A percentile compares a stretch with the other conserved stretches of the same genome.
These are phyloP conservation scores for Uronychia binucleata DNA, from an alignment of 73 alveolate species.

Conservation along the genomic window DNA sequence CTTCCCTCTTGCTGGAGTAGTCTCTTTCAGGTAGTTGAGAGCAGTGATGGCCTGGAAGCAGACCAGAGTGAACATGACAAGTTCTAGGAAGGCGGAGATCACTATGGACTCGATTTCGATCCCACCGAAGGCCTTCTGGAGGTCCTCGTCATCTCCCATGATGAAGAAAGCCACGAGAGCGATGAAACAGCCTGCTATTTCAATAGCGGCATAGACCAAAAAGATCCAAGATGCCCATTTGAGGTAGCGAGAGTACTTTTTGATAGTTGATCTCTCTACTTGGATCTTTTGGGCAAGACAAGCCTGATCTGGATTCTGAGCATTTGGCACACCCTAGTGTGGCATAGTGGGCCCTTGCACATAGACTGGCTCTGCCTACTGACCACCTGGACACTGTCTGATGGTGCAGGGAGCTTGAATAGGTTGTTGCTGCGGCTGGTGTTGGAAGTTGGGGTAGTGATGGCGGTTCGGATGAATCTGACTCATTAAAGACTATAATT, in stretches of 20 bases:
- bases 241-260: background rate
- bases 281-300: background rate
- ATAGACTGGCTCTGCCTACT: no score
- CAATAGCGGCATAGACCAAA: background rate
- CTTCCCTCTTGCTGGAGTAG: background rate
- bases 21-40: background rate
- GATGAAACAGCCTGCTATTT: background rate
- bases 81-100: background rate
- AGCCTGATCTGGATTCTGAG: background rate
- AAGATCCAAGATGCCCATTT: background rate
- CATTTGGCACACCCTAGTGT: background rate
- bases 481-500: background rate
- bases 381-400: no score
- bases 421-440: no score
- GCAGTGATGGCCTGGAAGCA: background rate
- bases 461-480: background rate
- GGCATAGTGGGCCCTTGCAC: background rate
- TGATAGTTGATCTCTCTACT: background rate
- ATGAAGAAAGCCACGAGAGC: background rate
- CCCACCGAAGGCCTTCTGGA: background rate
- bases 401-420: no score
- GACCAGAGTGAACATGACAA: background rate
- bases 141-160: background rate
- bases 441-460: background rate
- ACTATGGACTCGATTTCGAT: background rate